phyloP scores from a whole-genome alignment of 2,329 filamentous ascomycete genomes.

The Monosporascus ibericus region DNA sequence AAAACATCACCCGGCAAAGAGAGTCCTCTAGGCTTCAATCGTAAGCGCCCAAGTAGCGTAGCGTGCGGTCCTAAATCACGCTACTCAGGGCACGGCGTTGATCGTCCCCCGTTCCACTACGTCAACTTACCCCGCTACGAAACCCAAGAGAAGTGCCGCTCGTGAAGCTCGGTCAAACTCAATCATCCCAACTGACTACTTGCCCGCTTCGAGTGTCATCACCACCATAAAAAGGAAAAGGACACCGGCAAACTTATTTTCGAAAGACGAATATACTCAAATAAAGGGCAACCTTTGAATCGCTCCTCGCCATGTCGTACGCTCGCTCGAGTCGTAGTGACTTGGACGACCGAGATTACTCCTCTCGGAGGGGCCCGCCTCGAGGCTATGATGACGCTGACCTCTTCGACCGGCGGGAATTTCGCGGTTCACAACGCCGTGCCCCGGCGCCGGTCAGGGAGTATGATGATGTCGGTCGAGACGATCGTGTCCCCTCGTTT shows the following conservation, averaged over 20 bases:
- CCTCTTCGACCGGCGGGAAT: conserved; percentile 17
- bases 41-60: no score
- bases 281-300: no score
- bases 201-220: neutral
- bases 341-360: conserved; percentile 41
- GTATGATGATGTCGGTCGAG: conserved; percentile 27
- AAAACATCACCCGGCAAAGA: neutral
- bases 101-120: neutral
- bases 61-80: neutral
- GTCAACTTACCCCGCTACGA: neutral
- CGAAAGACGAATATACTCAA: neutral
- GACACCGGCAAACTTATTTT: neutral
- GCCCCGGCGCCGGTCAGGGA: conserved; percentile 26
- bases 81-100: neutral
- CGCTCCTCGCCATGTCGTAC: neutral
- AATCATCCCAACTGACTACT: neutral
- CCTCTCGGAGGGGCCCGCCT: conserved; percentile 16
- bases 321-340: conserved; percentile 23
- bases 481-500: conserved; percentile 41
- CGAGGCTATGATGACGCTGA: conserved; percentile 22
- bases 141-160: neutral
- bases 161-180: neutral
- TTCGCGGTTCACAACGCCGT: conserved; percentile 16
- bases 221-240: neutral
- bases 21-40: neutral